These are phyloP conservation scores for Vigna unguiculata DNA, from an alignment of 306 rosid species.

Conservation along the genomic window DNA sequence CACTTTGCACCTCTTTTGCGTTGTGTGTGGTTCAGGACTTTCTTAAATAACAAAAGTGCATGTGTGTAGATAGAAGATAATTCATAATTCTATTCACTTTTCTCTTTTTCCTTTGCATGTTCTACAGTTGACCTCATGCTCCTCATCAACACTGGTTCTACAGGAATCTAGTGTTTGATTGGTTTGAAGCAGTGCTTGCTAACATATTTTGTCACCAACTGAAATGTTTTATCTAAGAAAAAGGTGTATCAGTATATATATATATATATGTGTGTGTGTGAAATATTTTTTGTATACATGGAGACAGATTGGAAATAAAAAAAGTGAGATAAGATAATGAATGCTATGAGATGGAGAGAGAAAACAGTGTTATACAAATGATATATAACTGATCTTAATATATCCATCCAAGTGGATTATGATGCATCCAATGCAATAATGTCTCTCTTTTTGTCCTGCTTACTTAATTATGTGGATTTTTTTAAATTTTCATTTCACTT, in stretches of 20 bases:
- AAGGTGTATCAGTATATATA: neutral
- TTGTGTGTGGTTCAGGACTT: conserved; percentile 30
- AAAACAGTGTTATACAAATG: neutral
- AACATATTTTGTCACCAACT: conserved; percentile 8
- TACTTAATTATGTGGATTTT: conserved; percentile 18
- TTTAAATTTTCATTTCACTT: neutral
- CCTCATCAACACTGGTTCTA: conserved; percentile 18
- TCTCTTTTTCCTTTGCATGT: neutral
- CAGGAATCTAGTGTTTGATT: conserved; percentile 14
- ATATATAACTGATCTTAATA: neutral
- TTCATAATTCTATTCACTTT: neutral
- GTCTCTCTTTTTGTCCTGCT: conserved; percentile 27
- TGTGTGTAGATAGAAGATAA: neutral
- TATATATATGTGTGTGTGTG: no score
- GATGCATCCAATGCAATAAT: conserved; percentile 35
- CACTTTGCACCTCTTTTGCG: neutral
- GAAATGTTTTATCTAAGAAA: conserved; percentile 6
- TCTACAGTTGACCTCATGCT: conserved; percentile 15
- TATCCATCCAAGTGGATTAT: conserved; percentile 22
- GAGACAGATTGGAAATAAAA: neutral
- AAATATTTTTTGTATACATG: neutral
- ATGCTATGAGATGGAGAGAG: neutral
- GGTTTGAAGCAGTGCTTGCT: neutral
- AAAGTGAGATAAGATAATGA: neutral
- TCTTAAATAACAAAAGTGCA: conserved; percentile 43